Conservation (phyloP, 1,139 yeast species). For the Geotrichum aggregatum region DNA sequence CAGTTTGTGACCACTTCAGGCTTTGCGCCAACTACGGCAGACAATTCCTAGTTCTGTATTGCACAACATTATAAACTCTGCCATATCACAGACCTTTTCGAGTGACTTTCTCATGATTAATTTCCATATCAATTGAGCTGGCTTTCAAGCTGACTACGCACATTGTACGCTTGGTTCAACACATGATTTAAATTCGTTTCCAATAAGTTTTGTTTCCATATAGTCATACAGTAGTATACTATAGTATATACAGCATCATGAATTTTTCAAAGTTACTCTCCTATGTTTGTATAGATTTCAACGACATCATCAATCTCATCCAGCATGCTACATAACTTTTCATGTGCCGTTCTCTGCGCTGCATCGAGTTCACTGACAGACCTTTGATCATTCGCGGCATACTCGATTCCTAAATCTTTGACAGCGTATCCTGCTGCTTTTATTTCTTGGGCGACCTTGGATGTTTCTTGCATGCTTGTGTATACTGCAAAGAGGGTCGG, state of each 20-base stretch:
- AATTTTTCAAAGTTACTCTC: background rate
- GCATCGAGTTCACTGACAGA: slow-evolving; percentile 45
- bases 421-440: slow-evolving; percentile 54
- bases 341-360: slow-evolving; percentile 49
- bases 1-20: too few species aligned
- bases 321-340: slow-evolving; percentile 56
- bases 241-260: too few species aligned
- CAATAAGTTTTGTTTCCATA: background rate
- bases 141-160: too few species aligned
- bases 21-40: too few species aligned
- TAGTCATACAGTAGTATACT: too few species aligned
- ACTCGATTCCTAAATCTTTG: slow-evolving; percentile 67
- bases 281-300: slow-evolving; percentile 58
- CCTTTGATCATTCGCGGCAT: slow-evolving; percentile 60
- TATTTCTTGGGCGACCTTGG: slow-evolving; percentile 56
- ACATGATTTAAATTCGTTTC: background rate
- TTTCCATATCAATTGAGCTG: too few species aligned
- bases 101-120: too few species aligned
- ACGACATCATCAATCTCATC: slow-evolving; percentile 80
- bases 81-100: too few species aligned
- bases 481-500: slow-evolving; percentile 29
- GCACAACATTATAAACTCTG: too few species aligned
- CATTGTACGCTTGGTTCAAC: background rate
- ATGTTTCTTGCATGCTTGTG: slow-evolving; percentile 62
- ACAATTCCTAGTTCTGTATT: too few species aligned